Percentiles rank a stretch among this genome's conserved stretches.
These are phyloP conservation scores for Botryotinia narcissicola DNA, from an alignment of 2,329 filamentous ascomycete genomes.

Conservation along the genomic window DNA sequence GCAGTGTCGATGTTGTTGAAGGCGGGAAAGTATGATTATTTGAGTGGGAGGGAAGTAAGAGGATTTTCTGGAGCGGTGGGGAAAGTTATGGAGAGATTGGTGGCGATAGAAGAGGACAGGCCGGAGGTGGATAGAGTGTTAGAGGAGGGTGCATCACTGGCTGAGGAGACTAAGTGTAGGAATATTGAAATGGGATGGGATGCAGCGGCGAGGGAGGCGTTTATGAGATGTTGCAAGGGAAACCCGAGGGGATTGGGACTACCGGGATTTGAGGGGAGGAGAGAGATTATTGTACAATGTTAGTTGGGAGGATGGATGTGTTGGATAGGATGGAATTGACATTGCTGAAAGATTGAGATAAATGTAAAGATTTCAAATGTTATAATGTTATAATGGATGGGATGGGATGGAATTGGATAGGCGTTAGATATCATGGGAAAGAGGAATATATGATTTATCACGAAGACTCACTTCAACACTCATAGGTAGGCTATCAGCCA, in stretches of 20 bases:
- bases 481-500: neutral
- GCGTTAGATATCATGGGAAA: neutral
- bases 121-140: neutral
- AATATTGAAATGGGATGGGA: slow-evolving; percentile 16
- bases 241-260: neutral
- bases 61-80: slow-evolving; percentile 5
- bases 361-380: neutral
- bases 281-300: neutral
- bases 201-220: neutral
- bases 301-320: neutral
- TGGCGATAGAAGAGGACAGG: slow-evolving; percentile 9
- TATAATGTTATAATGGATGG: neutral
- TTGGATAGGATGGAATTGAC: neutral
- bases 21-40: neutral
- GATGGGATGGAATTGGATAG: neutral
- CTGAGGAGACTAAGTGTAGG: neutral
- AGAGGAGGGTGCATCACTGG: neutral
- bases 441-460: neutral
- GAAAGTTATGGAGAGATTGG: slow-evolving; percentile 9
- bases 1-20: slow-evolving; percentile 28
- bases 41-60: neutral
- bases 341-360: neutral
- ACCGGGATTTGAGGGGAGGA: neutral
- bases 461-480: neutral
- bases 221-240: neutral